These are phyloP conservation scores for Starmerella potacharoeniae DNA, from an alignment of 805 yeast species.

Conservation along the genomic window DNA sequence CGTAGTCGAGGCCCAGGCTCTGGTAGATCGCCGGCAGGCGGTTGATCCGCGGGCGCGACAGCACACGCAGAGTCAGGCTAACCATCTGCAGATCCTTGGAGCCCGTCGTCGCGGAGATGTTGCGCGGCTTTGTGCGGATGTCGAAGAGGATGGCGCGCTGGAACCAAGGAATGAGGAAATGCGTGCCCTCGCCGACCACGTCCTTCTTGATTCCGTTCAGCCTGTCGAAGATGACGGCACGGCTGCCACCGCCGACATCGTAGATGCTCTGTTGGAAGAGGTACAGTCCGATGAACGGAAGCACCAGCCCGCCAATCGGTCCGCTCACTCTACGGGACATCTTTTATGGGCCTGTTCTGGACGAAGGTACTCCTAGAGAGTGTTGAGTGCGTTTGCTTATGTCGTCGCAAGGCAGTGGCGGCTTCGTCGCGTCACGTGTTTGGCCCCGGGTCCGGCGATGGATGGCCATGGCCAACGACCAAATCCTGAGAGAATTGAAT, in stretches of 20 bases:
- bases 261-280: conserved; percentile 69
- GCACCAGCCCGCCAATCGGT: conserved; percentile 21
- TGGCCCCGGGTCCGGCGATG: not conserved
- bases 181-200: conserved; percentile 96
- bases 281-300: conserved; percentile 38
- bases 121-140: conserved; percentile 88
- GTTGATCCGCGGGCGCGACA: conserved; percentile 85
- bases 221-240: conserved; percentile 94
- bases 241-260: conserved; percentile 90
- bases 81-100: conserved; percentile 96
- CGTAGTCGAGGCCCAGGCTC: conserved; percentile 84
- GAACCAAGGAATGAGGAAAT: conserved; percentile 90
- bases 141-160: conserved; percentile 85
- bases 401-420: conserved; percentile 4
- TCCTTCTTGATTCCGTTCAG: conserved; percentile 72
- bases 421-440: not conserved
- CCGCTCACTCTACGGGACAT: conserved; percentile 15
- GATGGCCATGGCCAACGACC: no score
- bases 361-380: not conserved
- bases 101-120: conserved; percentile 88
- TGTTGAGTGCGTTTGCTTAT: not conserved
- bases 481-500: no score
- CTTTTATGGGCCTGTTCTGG: not conserved
- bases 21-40: conserved; percentile 81
- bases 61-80: conserved; percentile 78